Conservation (phyloP, 116 monocot species). For the Zostera marina region DNA sequence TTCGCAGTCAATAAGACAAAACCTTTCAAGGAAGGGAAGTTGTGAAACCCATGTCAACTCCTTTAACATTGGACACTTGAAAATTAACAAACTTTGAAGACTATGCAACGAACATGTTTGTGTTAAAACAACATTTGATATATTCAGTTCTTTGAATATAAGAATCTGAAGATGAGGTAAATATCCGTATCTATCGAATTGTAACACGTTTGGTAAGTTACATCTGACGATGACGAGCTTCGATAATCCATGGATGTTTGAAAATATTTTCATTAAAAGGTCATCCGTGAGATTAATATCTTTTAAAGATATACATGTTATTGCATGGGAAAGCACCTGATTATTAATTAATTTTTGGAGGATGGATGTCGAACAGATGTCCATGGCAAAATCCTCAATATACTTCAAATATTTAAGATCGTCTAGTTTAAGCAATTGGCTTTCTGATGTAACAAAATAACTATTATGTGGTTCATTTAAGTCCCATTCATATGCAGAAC, state of each 20-base stretch:
- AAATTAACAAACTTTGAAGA: too few relatives aligned
- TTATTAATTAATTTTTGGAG: not conserved
- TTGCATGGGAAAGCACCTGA: not conserved
- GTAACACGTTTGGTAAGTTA: not conserved
- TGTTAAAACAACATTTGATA: not conserved
- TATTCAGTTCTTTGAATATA: not conserved
- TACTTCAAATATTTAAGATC: slow-evolving; percentile 1
- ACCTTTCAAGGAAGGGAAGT: too few relatives aligned
- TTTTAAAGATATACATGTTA: not conserved
- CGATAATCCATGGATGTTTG: not conserved
- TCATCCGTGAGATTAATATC: not conserved
- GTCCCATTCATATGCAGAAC: not conserved
- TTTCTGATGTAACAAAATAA: not conserved
- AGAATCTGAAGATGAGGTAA: not conserved
- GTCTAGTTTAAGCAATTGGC: not conserved
- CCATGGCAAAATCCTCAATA: not conserved
- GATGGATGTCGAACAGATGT: not conserved
- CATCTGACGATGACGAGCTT: not conserved
- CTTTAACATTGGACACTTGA: too few relatives aligned
- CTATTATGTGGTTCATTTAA: not conserved
- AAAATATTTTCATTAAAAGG: not conserved
- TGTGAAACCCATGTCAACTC: too few relatives aligned
- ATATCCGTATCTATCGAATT: not conserved
- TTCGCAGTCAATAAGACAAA: not conserved
- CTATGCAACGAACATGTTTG: too few relatives aligned